Conservation (phyloP, 495 filamentous ascomycete genomes). For the Baudoinia panamericana region DNA sequence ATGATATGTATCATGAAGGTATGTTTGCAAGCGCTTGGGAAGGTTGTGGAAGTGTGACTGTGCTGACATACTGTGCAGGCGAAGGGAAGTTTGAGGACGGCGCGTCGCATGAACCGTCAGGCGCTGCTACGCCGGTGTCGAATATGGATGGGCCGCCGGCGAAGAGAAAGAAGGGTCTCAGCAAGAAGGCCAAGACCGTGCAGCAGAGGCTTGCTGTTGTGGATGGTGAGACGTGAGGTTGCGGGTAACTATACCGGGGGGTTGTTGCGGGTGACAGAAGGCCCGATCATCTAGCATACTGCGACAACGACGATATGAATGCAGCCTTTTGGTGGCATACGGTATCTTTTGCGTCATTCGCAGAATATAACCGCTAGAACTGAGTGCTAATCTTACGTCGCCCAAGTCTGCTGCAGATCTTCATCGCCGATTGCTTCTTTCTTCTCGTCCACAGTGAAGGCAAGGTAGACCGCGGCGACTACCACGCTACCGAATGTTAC, state of each 20-base stretch:
- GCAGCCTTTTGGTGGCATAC: too few species aligned
- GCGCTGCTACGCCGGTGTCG: conserved; percentile 66
- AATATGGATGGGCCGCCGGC: conserved; percentile 38
- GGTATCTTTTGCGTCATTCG: too few species aligned
- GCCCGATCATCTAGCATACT: too few species aligned
- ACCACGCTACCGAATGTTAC: conserved; percentile 26
- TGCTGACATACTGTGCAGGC: conserved; percentile 38
- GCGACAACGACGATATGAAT: too few species aligned
- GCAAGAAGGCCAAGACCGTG: conserved; percentile 75
- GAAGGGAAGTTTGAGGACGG: conserved; percentile 88
- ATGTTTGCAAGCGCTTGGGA: conserved; percentile 31
- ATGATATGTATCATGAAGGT: conserved; percentile 99
- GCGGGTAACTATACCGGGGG: too few species aligned
- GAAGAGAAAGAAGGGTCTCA: conserved; percentile 46
- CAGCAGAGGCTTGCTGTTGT: conserved; percentile 81
- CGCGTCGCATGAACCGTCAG: conserved; percentile 57
- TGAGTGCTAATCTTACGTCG: too few species aligned
- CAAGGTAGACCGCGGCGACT: conserved; percentile 22
- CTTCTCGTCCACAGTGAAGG: conserved; percentile 6
- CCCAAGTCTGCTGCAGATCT: too few species aligned
- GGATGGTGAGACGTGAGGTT: conserved; percentile 60
- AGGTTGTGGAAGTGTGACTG: background rate
- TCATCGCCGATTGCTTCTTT: background rate
- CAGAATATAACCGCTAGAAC: too few species aligned
- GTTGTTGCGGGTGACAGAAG: too few species aligned